These are phyloP conservation scores for Aspergillus sp. DNA, from an alignment of 2,329 filamentous ascomycete species.

Conservation along the genomic window DNA sequence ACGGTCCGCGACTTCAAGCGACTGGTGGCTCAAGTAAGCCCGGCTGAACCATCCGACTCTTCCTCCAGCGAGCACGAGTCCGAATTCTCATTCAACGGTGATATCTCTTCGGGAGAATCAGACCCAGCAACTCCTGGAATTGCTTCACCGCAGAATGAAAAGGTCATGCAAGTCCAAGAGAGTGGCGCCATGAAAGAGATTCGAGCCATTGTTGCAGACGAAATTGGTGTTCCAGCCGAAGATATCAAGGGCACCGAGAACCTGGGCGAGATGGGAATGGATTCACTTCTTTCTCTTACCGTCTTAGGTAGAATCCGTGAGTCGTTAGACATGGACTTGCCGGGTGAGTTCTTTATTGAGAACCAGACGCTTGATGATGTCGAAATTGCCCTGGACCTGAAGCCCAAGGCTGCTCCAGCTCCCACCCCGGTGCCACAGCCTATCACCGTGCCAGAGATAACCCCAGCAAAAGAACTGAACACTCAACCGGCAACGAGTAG, in stretches of 20 bases:
- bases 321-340: conserved; percentile 41
- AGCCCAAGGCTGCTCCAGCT: conserved; percentile 30
- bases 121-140: conserved; percentile 35
- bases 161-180: conserved; percentile 23
- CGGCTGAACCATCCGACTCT: conserved; percentile 31
- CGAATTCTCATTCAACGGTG: conserved; percentile 26
- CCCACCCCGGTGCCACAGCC: conserved; percentile 15
- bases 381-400: conserved; percentile 39
- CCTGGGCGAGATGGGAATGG: conserved; percentile 46
- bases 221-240: conserved; percentile 44
- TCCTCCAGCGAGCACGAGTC: conserved; percentile 31
- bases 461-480: conserved; percentile 21
- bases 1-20: conserved; percentile 62
- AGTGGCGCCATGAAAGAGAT: conserved; percentile 41
- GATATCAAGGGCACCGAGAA: conserved; percentile 43
- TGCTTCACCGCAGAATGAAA: conserved; percentile 28
- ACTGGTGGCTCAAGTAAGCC: conserved; percentile 45
- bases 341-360: conserved; percentile 46
- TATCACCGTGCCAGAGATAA: conserved; percentile 24
- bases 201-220: conserved; percentile 42
- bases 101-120: conserved; percentile 30
- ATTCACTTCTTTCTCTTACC: conserved; percentile 48
- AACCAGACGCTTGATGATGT: conserved; percentile 44
- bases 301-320: conserved; percentile 48
- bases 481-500: conserved; percentile 6